phyloP scores from a whole-genome alignment of 148 eudicot genomes.

The Euryodendron excelsum region DNA sequence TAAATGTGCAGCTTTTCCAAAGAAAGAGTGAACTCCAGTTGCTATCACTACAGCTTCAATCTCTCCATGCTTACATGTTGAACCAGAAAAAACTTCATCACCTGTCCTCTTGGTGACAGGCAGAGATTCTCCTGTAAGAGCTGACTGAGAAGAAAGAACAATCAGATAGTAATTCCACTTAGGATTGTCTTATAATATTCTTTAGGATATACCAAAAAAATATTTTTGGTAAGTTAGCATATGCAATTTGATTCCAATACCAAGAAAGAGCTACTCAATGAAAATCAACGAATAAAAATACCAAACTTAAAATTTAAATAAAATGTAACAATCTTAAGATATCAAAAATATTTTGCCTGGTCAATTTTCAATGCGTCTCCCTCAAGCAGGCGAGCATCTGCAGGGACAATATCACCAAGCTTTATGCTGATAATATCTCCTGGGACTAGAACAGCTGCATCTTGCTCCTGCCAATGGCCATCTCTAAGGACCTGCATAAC shows the following conservation, averaged over 20 bases:
- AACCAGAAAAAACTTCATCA: constrained; percentile 47
- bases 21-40: constrained; percentile 46
- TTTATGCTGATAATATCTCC: constrained; percentile 75
- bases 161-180: background rate
- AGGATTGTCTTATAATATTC: too few relatives aligned
- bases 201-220: too few relatives aligned
- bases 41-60: constrained; percentile 49
- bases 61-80: constrained; percentile 52
- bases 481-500: constrained; percentile 63
- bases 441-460: constrained; percentile 67
- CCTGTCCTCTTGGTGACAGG: constrained; percentile 39
- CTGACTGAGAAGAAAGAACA: constrained; percentile 13
- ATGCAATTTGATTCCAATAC: too few relatives aligned
- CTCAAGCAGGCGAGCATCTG: constrained; percentile 77
- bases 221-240: too few relatives aligned
- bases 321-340: background rate
- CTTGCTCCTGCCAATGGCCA: constrained; percentile 67
- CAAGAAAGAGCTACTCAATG: too few relatives aligned
- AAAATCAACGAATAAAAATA: background rate
- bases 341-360: constrained; percentile 38
- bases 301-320: background rate
- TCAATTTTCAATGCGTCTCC: constrained; percentile 70
- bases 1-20: constrained; percentile 49
- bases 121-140: constrained; percentile 41
- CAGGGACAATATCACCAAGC: constrained; percentile 78